These are phyloP conservation scores for Amanita exitialis DNA, from an alignment of 768 basidiomycete species.

Conservation along the genomic window DNA sequence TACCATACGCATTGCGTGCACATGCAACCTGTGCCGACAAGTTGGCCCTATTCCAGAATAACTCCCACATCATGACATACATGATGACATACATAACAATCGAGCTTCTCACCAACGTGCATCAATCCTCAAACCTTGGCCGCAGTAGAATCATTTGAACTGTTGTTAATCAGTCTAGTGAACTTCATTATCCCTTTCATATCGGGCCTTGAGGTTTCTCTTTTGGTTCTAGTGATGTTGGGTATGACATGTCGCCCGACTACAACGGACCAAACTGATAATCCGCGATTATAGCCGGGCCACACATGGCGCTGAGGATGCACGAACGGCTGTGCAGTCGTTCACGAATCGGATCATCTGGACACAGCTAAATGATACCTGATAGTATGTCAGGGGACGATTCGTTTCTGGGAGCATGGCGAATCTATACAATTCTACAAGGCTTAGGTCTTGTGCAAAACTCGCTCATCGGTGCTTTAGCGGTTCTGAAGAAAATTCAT, in stretches of 20 bases:
- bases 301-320: neutral
- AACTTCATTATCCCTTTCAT: neutral
- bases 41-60: neutral
- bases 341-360: neutral
- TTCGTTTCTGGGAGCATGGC: neutral
- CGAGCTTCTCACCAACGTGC: neutral
- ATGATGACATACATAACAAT: neutral
- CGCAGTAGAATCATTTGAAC: neutral
- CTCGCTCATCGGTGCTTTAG: no score
- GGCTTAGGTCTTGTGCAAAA: no score
- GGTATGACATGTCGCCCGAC: neutral
- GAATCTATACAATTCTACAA: neutral
- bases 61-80: neutral
- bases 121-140: neutral
- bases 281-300: neutral
- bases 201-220: neutral
- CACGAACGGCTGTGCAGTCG: no score
- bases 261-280: neutral
- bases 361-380: no score
- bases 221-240: neutral
- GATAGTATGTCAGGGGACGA: no score
- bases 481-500: no score
- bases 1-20: neutral
- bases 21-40: neutral
- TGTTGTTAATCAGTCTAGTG: neutral